Conservation (phyloP, 2,329 filamentous ascomycete genomes). For the Botryotinia narcissicola region DNA sequence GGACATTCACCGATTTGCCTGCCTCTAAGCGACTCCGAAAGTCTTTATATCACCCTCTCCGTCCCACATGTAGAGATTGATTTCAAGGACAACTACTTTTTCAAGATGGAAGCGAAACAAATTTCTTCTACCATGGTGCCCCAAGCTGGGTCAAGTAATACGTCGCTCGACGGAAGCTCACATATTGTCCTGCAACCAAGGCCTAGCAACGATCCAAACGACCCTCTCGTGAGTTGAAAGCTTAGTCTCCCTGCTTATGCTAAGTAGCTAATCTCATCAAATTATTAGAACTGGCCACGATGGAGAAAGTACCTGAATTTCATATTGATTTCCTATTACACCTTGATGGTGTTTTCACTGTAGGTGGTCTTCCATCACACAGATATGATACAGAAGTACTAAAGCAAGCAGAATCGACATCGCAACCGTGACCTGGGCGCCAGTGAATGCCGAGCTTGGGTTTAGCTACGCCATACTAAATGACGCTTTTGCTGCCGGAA, state of each 20-base stretch:
- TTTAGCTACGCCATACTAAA: not conserved
- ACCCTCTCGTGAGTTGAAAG: not conserved
- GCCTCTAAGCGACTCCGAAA: not conserved
- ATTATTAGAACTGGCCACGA: not conserved
- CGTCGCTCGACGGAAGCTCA: not conserved
- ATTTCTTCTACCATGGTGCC: not conserved
- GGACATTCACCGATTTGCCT: not conserved
- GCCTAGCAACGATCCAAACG: not conserved
- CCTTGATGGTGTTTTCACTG: not conserved
- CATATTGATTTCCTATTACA: not conserved
- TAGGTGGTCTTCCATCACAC: not conserved
- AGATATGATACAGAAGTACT: not conserved
- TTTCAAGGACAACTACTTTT: not conserved
- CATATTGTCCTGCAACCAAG: not conserved
- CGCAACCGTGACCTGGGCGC: not conserved
- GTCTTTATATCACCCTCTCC: not conserved
- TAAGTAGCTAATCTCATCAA: not conserved
- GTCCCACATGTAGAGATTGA: not conserved
- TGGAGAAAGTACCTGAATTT: not conserved
- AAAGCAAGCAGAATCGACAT: not conserved
- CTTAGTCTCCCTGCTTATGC: not conserved
- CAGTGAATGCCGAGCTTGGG: not conserved
- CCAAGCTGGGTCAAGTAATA: not conserved
- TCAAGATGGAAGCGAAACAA: not conserved
- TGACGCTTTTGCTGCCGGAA: not conserved